Conservation (phyloP, 2,329 filamentous ascomycete genomes). For the Pseudogymnoascus sp. region DNA sequence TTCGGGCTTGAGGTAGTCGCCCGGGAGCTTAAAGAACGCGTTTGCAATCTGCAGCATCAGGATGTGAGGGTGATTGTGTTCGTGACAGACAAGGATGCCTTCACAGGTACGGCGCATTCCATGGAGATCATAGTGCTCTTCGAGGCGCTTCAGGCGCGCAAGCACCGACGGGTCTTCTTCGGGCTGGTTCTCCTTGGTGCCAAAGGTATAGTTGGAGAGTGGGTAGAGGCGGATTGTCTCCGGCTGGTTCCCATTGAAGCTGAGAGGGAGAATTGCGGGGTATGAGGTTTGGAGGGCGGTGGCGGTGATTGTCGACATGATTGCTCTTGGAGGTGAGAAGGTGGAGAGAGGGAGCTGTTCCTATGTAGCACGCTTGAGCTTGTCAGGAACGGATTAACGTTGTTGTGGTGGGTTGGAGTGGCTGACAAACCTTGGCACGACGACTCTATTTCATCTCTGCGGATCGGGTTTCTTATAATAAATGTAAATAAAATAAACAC, state of each 20-base stretch:
- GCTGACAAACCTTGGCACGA: background rate
- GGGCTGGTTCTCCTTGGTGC: conserved; percentile 94
- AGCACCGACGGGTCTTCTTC: conserved; percentile 96
- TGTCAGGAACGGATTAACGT: conserved; percentile 6
- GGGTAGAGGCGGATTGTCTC: conserved; percentile 85
- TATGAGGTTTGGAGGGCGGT: conserved; percentile 67
- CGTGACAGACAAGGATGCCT: conserved; percentile 93
- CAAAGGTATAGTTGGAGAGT: conserved; percentile 97
- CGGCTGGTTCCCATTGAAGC: conserved; percentile 85
- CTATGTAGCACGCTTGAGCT: conserved; percentile 1
- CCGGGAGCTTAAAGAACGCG: conserved; percentile 97
- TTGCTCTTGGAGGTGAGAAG: conserved; percentile 15
- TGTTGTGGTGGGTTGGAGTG: background rate
- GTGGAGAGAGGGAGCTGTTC: conserved; percentile 1
- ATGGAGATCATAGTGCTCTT: conserved; percentile 85
- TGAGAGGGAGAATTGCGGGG: conserved; percentile 67
- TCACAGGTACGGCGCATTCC: conserved; percentile 98
- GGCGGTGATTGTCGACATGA: conserved; percentile 79
- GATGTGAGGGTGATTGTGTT: conserved; percentile 98
- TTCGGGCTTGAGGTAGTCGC: conserved; percentile 82
- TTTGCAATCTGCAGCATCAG: conserved; percentile 99
- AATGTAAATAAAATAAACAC: background rate
- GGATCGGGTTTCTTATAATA: background rate
- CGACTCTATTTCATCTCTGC: background rate
- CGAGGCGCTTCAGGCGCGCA: conserved; percentile 83